phyloP scores from a whole-genome alignment of 495 filamentous ascomycete species.

The Ramalina intermedia region DNA sequence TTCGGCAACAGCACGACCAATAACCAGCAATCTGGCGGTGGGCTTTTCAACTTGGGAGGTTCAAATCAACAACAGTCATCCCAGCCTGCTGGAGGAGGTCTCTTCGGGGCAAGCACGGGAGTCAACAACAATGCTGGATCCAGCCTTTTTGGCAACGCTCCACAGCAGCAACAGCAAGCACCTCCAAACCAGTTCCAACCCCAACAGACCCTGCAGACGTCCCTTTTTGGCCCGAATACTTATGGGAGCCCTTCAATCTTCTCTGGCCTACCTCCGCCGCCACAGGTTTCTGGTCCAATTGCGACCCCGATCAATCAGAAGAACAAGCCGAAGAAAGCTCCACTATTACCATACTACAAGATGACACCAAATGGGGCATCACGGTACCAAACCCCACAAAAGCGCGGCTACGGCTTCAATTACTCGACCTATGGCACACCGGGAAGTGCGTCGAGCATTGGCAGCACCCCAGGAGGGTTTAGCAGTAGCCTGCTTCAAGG shows the following conservation, averaged over 20 bases:
- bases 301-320: conserved; percentile 73
- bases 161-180: conserved; percentile 28
- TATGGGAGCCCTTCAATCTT: conserved; percentile 79
- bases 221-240: conserved; percentile 59
- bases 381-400: conserved; percentile 67
- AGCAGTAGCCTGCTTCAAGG: conserved; percentile 53
- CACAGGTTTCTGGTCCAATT: conserved; percentile 61
- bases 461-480: conserved; percentile 53
- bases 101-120: conserved; percentile 24
- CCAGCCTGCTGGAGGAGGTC: conserved; percentile 18
- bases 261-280: conserved; percentile 47
- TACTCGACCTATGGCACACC: conserved; percentile 83
- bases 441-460: conserved; percentile 47
- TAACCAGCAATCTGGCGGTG: conserved; percentile 35
- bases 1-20: conserved; percentile 23
- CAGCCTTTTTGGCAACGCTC: conserved; percentile 51
- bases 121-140: conserved; percentile 24
- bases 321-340: conserved; percentile 57
- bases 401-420: conserved; percentile 70
- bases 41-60: conserved; percentile 40
- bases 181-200: conserved; percentile 31
- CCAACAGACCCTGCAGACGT: conserved; percentile 57
- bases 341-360: conserved; percentile 74
- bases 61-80: conserved; percentile 49
- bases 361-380: conserved; percentile 68